Evolutionary conservation across 495 filamentous ascomycete genomes (phyloP), one percentile per base, ranked within the genome.

Genomic region (Xylaria sp.): DNA sequence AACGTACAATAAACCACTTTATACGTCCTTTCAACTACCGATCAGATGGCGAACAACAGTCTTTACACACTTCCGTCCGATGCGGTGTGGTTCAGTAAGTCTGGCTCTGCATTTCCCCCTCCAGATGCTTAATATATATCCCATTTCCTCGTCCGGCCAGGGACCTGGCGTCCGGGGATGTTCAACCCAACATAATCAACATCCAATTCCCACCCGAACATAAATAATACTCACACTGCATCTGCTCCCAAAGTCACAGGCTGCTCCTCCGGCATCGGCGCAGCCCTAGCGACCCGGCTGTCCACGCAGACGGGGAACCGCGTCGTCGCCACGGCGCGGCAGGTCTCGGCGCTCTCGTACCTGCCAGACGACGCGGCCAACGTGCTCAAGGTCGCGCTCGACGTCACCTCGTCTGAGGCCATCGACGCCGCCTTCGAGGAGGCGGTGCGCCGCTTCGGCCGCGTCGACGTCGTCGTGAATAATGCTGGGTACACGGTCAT

Each of bases 401-500:
- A 87, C 69, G 82, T 87, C 2, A 84, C 82, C 0, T 82, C 79
- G 3, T 62, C 55, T 5, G 63, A 72, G 1, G 81, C 80, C 24
- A 81, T 89, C 66, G 75, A 79, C 31, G 73, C 77, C 1, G 84
- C 86, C 12, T 76, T 89, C 44, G 57, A 71, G n/a, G 67, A 75
- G 1, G 75, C 84, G 0, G 43, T 85, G 6, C 68, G 74, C 2
- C 78, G 72, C 41, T 87, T 85, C 72, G 73, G 74, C 15, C 83
- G 82, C 37, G 79, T 90, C 52, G 86, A 90, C 71, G 82, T 88
- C n/a, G 77, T 87, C 50, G 83, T 88, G 71, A 89, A 89, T 79
- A 90, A 88, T 71, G 87, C 88, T 1, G 87, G 87, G 35, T 87
- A 87, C 75, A 74, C 80, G 19, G 72, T 85, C 2, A 70, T 75